Conservation (phyloP, 768 basidiomycete species). For the Jaapia argillacea region DNA sequence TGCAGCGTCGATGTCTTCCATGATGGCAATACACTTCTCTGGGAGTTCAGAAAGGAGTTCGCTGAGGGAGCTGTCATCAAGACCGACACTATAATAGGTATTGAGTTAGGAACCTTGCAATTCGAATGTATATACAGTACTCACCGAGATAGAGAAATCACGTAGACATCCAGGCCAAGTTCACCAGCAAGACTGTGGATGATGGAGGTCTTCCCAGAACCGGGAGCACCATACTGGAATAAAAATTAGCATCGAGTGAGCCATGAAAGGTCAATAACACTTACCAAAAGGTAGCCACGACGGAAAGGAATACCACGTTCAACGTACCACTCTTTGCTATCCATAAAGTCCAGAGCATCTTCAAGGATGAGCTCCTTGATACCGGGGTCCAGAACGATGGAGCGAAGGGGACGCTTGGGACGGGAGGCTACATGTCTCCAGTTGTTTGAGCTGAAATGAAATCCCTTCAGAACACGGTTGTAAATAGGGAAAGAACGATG, state of each 20-base stretch:
- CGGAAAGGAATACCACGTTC: conserved; percentile 77
- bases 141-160: conserved; percentile 55
- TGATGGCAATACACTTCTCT: conserved; percentile 63
- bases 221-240: conserved; percentile 56
- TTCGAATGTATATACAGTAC: too few relatives aligned
- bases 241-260: conserved; percentile 1
- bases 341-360: conserved; percentile 64
- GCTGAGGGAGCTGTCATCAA: conserved; percentile 53
- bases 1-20: conserved; percentile 82
- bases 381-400: conserved; percentile 64
- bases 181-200: conserved; percentile 76
- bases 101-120: too few relatives aligned
- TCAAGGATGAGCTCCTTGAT: conserved; percentile 53
- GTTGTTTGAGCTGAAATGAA: conserved; percentile 13
- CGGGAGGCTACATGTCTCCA: conserved; percentile 51
- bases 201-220: conserved; percentile 71
- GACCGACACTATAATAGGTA: too few relatives aligned
- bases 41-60: conserved; percentile 55
- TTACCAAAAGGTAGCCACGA: conserved; percentile 60
- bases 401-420: conserved; percentile 54
- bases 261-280: conserved; percentile 10
- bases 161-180: conserved; percentile 63
- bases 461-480: not conserved
- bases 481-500: conserved; percentile 18
- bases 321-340: conserved; percentile 61